A percentile compares a stretch with the other conserved stretches of the same genome.
Evolutionary conservation across 441 rosid genomes (phyloP).

Genomic region (Gossypium davidsonii): DNA sequence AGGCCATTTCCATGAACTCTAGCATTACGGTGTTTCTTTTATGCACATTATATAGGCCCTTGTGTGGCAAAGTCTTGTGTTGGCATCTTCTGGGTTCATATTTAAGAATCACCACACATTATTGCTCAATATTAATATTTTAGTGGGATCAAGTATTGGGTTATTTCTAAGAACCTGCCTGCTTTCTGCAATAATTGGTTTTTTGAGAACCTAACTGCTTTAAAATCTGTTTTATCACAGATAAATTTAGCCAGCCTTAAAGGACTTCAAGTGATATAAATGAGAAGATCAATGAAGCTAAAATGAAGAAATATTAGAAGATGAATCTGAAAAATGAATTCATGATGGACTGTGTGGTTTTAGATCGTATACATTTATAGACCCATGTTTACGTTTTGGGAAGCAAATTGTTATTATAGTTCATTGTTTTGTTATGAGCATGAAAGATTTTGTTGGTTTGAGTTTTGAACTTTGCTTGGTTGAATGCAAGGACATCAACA

Average conservation of each 20-base stretch:
- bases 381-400: neutral
- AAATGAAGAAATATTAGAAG: neutral
- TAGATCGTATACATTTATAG: neutral
- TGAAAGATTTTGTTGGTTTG: neutral
- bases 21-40: neutral
- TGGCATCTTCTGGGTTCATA: neutral
- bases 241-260: neutral
- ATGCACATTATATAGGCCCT: neutral
- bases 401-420: neutral
- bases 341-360: neutral
- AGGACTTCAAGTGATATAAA: neutral
- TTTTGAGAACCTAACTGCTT: neutral
- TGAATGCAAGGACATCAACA: neutral
- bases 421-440: neutral
- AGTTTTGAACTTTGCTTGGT: neutral
- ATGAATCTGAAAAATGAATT: neutral
- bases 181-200: neutral
- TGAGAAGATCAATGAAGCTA: neutral
- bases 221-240: neutral
- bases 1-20: neutral
- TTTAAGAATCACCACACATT: neutral
- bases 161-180: neutral
- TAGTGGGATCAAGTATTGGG: neutral
- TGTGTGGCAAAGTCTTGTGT: neutral
- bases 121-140: neutral